Base-by-base conservation (phyloP, 768 basidiomycete species). In the Tremella yokohamensis region DNA sequence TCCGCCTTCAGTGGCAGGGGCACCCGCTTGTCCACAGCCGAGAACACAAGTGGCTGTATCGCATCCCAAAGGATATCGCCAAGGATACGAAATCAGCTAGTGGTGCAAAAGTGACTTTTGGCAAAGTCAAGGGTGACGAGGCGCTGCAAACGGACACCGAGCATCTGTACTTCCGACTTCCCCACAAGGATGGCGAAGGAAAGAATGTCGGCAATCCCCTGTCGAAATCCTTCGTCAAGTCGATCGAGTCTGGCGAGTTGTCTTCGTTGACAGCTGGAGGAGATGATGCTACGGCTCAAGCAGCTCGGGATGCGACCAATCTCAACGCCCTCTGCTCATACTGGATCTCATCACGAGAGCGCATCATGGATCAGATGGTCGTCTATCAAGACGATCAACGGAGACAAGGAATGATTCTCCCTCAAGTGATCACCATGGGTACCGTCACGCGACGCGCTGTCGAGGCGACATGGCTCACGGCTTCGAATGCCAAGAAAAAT, bases 371-470 rank as follows among this genome's bases (percentile, higher is more conserved):
- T 65, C 96, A 98, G 79, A 85, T 89, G 82, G 92, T 94, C 15
- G 84, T 94, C 2, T 94, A 89, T 85, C 84, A 90, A 66, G 77
- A 83, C 16, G 48, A 60, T 49, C 68, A 78, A 13, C 48, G 52
- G 7, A 67, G 76, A 34, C 26, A 42, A 2, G 94, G 96, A 15
- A 84, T 97, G 63, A 98, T 99, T 69, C 76, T 98, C 6, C 96
- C 94, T 1, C 92, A 96, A 76, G 88, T 98, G 49, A 88, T 97
- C 67, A 88, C 92, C 8, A 99, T 99, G 96, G 96, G 96, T 13
- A 97, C 96, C 0, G 90, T 98, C 53, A 99, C 94, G 15, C 90
- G 93, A 8, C 86, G 93, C 29, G 92, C 96, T 8, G 94, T 98
- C 62, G 96, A 98, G 78, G 89, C 87, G 77, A 98, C 94, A 1